Base-by-base conservation (phyloP, 2,329 filamentous ascomycete species). In the Periglandula ipomoeae region DNA sequence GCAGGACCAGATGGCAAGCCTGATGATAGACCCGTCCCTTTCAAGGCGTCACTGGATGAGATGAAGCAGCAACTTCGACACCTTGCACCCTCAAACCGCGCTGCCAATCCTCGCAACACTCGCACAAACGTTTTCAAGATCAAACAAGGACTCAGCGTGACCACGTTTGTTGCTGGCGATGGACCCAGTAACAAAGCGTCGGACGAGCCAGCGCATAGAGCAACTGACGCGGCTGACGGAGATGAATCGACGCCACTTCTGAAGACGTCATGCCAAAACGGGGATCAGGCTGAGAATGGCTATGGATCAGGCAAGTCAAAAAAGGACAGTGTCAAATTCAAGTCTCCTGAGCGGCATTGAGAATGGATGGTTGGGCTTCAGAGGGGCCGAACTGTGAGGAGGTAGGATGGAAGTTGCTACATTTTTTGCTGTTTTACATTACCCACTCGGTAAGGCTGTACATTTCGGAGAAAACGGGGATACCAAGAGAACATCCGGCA, bases 21-120 rank as follows among this genome's bases (percentile, higher is more conserved):
- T 24, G 61, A 70, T n/a, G 68, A 65, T 23, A 30, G 44, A 35
- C 68, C 72, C 0, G 69, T 83, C 6, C 70, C 79, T 2, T 69
- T 84, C 5, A 76, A 79, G 56, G 75, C 78, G 5, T 83, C 79
- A 46, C 68, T 82, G 26, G 73, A 79, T 46, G 80, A 85, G 46
- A 79, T 84, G 68, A 74, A 72, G 57, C 74, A 80, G 58, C 78
- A 84, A 55, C 68, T 85, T 40, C 82, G 80, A 23, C 51, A 52
- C 54, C 75, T 85, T 0, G 82, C 82, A 1, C 82, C 82, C 0
- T 84, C 81, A 1, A 86, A 85, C 58, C 75, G 77, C 19, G 82
- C 82, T 5, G 75, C 76, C 15, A 80, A 82, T 48, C 82, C 82
- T 2, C 61, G 77, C 61, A 74, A 73, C 49, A 83, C 81, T 1